A percentile compares a stretch with the other conserved stretches of the same genome.
phyloP scores from a whole-genome alignment of 164 flowering plant genomes.

The Aristolochia contorta region DNA sequence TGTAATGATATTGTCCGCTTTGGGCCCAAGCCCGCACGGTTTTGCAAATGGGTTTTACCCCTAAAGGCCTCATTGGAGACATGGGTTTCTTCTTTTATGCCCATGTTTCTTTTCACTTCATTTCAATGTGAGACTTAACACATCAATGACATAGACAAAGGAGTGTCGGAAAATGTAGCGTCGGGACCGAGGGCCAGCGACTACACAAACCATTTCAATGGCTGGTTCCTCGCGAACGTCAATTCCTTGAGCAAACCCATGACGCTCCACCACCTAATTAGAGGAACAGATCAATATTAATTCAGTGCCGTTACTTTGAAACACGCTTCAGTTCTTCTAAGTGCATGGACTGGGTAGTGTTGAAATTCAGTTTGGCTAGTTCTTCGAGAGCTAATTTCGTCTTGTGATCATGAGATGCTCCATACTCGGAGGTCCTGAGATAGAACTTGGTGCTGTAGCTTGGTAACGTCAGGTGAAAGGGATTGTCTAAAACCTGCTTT shows the following conservation, averaged over 20 bases:
- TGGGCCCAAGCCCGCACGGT: too few relatives aligned
- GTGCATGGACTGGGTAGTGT: constrained; percentile 22
- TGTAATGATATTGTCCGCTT: too few relatives aligned
- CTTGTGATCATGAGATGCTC: too few relatives aligned
- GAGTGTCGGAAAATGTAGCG: constrained; percentile 36
- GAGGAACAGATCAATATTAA: neutral
- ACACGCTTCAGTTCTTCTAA: constrained; percentile 28
- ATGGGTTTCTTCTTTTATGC: too few relatives aligned
- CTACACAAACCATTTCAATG: constrained; percentile 48
- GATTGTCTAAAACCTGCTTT: constrained; percentile 19
- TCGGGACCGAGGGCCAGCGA: constrained; percentile 26
- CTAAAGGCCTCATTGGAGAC: too few relatives aligned
- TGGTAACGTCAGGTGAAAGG: constrained; percentile 35
- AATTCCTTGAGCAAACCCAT: constrained; percentile 30
- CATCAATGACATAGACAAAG: constrained; percentile 48
- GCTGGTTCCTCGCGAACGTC: constrained; percentile 43
- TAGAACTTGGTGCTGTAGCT: constrained; percentile 21
- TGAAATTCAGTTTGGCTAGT: constrained; percentile 30
- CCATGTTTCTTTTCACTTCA: neutral
- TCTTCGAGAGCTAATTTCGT: too few relatives aligned
- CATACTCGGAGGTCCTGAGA: constrained; percentile 1
- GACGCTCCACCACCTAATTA: constrained; percentile 53
- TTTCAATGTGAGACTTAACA: neutral
- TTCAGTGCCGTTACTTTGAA: constrained; percentile 23
- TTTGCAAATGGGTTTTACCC: too few relatives aligned